Conservation (phyloP, 129 eudicot genomes). For the Flaveria linearis region DNA sequence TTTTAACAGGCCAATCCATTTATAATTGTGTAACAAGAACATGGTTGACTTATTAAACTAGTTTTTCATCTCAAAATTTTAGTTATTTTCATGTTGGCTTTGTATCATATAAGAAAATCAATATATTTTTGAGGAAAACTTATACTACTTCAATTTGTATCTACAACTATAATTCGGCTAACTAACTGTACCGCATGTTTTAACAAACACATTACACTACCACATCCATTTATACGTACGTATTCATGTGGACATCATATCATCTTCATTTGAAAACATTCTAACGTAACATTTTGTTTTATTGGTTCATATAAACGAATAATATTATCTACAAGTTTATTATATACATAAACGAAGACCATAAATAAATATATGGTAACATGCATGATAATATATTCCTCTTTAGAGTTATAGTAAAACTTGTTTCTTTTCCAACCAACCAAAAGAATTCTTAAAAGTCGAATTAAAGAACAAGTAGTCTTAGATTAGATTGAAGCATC, state of each 20-base stretch:
- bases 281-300: not conserved
- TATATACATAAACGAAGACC: not conserved
- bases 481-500: constrained; percentile 35
- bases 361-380: not conserved
- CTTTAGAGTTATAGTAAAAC: constrained; percentile 23
- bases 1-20: too few species aligned
- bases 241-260: not conserved
- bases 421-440: constrained; percentile 32
- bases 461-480: constrained; percentile 19
- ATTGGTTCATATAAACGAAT: not conserved
- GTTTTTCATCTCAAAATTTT: not conserved
- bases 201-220: not conserved
- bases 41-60: too few species aligned
- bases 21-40: too few species aligned
- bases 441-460: constrained; percentile 38
- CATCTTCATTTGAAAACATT: not conserved
- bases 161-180: not conserved
- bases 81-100: too few species aligned
- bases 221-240: not conserved
- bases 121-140: not conserved
- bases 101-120: too few species aligned
- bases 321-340: not conserved
- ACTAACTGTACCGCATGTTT: not conserved
- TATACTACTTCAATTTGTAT: not conserved
- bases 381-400: constrained; percentile 33